Base-by-base conservation (phyloP, 2,329 filamentous ascomycete genomes). In the Sporothrix pseudoabietina region DNA sequence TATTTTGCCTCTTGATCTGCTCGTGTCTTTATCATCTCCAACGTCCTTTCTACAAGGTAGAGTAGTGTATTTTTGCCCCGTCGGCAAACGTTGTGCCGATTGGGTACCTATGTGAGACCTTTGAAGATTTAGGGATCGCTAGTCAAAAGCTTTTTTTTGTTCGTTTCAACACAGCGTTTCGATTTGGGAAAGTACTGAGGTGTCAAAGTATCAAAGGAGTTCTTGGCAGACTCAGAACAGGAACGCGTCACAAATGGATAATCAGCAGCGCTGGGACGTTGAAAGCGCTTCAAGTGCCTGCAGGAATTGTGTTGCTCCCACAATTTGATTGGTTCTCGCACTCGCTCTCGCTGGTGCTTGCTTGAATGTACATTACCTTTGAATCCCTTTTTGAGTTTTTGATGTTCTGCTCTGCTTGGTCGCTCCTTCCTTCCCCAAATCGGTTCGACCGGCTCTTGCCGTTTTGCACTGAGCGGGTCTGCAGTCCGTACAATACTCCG, bases 371-470 rank as follows among this genome's bases (percentile, higher is more conserved):
- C 41, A 41, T 5, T 59, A 16, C 55, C 26, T 59, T 35, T 35
- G 26, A 35, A 2, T 12, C 3, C 8, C 19, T 49, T 47, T 10
- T 14, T 12, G 19, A 14, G 41, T 5, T 49, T 26, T 22, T 12
- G 8, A 55, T 7, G 8, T 22, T 9, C 57, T 61, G 12, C 26
- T 39, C 57, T 61, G 14, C 44, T 49, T 49, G 44, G 44, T 49
- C 4, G 44, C 44, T 66, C 41, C n/a, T n/a, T 66, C 22, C 63
- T 30, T 47, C 41, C 49, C 41, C 63, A 19, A 49, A 66, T 49
- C 63, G 63, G 63, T 32, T 66, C 41, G 41, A 66, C 49, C 63
- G 63, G 63, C 63, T 47, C 41, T n/a, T 66, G 63, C 63, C 63
- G 63, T 66, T 66, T 66, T 66, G 32, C 49, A 30, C 63, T 49